Evolutionary conservation across 257 asterid species (phyloP).

Genomic region (Solanum pinnatisectum): DNA sequence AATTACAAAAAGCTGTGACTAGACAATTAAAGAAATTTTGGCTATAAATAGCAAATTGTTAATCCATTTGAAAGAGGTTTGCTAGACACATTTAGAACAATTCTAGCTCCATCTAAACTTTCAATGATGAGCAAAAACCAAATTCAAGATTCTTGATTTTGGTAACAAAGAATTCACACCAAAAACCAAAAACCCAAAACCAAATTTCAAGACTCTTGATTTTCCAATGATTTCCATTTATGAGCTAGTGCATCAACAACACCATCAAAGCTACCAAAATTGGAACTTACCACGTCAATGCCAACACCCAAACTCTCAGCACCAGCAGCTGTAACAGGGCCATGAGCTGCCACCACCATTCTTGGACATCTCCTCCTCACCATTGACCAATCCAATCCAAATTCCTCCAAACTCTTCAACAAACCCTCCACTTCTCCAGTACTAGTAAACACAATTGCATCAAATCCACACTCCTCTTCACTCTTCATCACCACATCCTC

Average conservation of each 20-base stretch:
- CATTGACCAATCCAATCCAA: constrained; percentile 62
- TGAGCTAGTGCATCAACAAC: constrained; percentile 52
- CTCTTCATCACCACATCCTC: constrained; percentile 33
- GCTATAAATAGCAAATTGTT: background rate
- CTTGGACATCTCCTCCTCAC: constrained; percentile 58
- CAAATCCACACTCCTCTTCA: constrained; percentile 44
- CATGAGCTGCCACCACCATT: constrained; percentile 76
- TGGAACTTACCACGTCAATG: constrained; percentile 61
- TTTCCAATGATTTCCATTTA: constrained; percentile 23
- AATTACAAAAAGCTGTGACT: background rate
- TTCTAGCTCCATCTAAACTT: background rate
- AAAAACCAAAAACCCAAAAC: background rate
- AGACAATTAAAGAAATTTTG: background rate
- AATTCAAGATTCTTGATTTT: background rate
- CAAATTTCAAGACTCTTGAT: background rate
- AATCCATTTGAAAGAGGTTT: too few species aligned
- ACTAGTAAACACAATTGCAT: constrained; percentile 74
- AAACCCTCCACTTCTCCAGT: constrained; percentile 86
- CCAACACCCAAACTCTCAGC: constrained; percentile 73
- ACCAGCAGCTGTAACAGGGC: constrained; percentile 85
- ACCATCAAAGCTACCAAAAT: constrained; percentile 63
- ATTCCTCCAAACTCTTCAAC: constrained; percentile 55
- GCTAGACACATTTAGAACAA: background rate
- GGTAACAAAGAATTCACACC: background rate
- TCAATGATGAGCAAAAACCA: background rate